Conservation (phyloP, 768 basidiomycete species). For the Suillus decipiens region DNA sequence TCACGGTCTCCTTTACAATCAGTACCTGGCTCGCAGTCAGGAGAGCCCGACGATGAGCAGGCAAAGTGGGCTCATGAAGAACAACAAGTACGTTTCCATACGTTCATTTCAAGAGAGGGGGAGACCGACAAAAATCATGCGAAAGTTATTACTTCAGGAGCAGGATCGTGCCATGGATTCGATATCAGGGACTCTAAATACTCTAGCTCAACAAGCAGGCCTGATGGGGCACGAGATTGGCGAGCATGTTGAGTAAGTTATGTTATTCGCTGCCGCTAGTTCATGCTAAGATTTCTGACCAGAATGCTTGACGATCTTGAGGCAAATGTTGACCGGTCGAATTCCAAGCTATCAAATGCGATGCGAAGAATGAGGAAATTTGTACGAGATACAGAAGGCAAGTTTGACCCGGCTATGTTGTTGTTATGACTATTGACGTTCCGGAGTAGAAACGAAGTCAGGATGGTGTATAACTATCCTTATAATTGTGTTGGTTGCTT, state of each 20-base stretch:
- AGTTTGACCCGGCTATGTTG: constrained; percentile 17
- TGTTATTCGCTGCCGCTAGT: constrained; percentile 15
- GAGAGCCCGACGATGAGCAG: constrained; percentile 60
- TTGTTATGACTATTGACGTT: constrained; percentile 6
- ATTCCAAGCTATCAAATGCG: constrained; percentile 62
- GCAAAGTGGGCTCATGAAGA: constrained; percentile 83
- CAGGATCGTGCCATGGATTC: constrained; percentile 90
- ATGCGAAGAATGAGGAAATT: constrained; percentile 77
- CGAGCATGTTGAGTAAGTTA: constrained; percentile 87
- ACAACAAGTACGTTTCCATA: constrained; percentile 60
- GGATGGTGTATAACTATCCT: constrained; percentile 90
- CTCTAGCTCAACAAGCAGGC: constrained; percentile 87
- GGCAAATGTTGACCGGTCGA: constrained; percentile 67
- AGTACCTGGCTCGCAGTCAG: constrained; percentile 15
- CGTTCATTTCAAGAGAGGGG: background rate
- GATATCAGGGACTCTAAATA: constrained; percentile 84
- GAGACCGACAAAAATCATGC: background rate
- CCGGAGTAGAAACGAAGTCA: constrained; percentile 69
- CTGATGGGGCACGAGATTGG: constrained; percentile 92
- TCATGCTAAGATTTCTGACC: constrained; percentile 3
- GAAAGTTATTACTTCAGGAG: constrained; percentile 78
- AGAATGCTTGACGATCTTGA: constrained; percentile 86
- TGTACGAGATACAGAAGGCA: constrained; percentile 81
- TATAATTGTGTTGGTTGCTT: constrained; percentile 72
- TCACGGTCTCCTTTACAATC: constrained; percentile 19